Evolutionary conservation across 345 rosid genomes (phyloP).

Genomic region (Melaleuca quinquenervia): DNA sequence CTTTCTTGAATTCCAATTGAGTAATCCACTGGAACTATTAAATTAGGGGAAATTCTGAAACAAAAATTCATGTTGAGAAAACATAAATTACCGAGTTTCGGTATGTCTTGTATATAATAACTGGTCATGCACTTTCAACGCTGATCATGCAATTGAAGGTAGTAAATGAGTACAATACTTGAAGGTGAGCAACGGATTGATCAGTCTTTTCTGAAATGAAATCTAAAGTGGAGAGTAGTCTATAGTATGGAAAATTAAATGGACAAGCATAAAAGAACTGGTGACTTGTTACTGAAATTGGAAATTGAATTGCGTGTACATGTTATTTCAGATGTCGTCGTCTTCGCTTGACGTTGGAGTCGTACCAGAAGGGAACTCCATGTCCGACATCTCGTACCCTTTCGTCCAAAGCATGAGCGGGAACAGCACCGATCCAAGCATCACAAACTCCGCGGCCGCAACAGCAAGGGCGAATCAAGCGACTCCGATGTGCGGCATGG

Average conservation of each 20-base stretch:
- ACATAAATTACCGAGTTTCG: neutral
- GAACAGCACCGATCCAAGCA: constrained; percentile 7
- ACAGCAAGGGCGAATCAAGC: constrained; percentile 6
- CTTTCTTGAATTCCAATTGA: neutral
- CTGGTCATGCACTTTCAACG: neutral
- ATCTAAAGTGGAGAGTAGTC: neutral
- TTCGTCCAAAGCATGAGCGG: constrained; percentile 22
- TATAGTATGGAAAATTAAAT: too few species aligned
- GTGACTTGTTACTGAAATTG: neutral
- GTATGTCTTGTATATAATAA: neutral
- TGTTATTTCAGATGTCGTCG: constrained; percentile 52
- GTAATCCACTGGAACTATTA: neutral
- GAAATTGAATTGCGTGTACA: neutral
- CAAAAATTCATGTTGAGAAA: neutral
- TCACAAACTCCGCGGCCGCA: constrained; percentile 4
- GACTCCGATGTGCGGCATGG: constrained; percentile 33
- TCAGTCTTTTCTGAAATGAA: neutral
- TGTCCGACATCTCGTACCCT: constrained; percentile 57
- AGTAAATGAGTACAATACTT: neutral
- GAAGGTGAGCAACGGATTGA: neutral
- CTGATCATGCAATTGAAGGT: neutral
- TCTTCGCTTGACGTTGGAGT: constrained; percentile 77
- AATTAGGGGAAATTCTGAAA: neutral
- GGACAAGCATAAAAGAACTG: neutral
- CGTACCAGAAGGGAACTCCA: constrained; percentile 66